A percentile compares a stretch with the other conserved stretches of the same genome.
Conservation (phyloP, 352 stramenopile species). For the Phytopythium mirpurense region DNA sequence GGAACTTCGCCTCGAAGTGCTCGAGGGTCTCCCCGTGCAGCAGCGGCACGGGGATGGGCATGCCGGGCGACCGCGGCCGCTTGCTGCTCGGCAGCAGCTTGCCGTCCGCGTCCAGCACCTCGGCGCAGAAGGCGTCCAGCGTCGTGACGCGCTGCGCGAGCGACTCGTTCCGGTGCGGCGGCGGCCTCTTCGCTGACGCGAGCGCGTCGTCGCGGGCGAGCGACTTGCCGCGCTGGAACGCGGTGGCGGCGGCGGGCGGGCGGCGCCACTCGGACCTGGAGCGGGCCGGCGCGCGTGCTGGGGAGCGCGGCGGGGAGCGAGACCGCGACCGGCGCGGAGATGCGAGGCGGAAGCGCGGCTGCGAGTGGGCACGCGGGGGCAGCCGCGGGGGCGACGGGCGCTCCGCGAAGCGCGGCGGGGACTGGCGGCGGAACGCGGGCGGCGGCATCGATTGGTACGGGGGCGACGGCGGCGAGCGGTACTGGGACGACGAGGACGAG, state of each 20-base stretch:
- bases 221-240: not conserved
- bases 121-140: not conserved
- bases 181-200: not conserved
- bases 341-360: not conserved
- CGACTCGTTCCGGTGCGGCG: not conserved
- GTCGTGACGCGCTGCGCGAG: not conserved
- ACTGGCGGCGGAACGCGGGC: not conserved
- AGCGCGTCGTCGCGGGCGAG: not conserved
- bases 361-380: not conserved
- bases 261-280: not conserved
- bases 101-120: not conserved
- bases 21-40: constrained; percentile 11
- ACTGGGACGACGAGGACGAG: not conserved
- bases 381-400: not conserved
- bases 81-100: not conserved
- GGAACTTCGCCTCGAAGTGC: constrained; percentile 25
- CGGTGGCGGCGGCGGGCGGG: not conserved
- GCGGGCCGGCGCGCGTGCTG: not conserved
- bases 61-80: not conserved
- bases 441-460: not conserved
- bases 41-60: constrained; percentile 6
- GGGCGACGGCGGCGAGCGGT: too few relatives aligned
- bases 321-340: too few relatives aligned
- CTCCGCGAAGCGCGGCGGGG: not conserved
- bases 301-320: too few relatives aligned